Evolutionary conservation across 2,329 filamentous ascomycete genomes (phyloP).

Genomic region (Drechmeria coniospora): DNA sequence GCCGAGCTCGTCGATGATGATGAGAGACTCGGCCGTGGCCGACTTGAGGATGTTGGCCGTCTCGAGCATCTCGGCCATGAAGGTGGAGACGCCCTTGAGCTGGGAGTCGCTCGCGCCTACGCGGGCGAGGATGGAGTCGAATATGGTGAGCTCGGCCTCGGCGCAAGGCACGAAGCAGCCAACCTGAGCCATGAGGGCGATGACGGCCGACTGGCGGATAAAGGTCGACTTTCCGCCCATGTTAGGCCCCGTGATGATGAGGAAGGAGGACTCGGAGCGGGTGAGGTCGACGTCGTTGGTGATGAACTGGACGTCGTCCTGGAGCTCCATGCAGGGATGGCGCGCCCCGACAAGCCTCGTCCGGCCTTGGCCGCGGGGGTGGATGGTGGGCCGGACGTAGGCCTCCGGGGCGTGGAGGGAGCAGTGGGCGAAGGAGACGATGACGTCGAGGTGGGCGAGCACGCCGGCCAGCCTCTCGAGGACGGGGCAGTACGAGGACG

Average conservation of each 20-base stretch:
- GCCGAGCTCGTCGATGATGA: constrained; percentile 96
- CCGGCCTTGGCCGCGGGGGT: constrained; percentile 72
- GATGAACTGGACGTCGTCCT: constrained; percentile 97
- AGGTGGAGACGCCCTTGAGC: constrained; percentile 93
- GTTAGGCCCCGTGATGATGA: constrained; percentile 95
- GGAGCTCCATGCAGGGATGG: constrained; percentile 96
- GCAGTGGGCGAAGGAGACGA: constrained; percentile 83
- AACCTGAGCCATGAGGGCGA: constrained; percentile 92
- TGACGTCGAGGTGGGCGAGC: constrained; percentile 86
- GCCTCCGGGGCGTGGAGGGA: constrained; percentile 84
- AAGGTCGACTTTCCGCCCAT: constrained; percentile 99
- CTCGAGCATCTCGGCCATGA: constrained; percentile 99
- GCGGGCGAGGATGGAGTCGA: constrained; percentile 90
- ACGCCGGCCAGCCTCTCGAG: constrained; percentile 79
- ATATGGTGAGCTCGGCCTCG: constrained; percentile 84
- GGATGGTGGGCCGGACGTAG: constrained; percentile 83
- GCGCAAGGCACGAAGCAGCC: constrained; percentile 91
- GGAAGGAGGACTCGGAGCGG: constrained; percentile 68
- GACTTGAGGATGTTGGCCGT: constrained; percentile 97
- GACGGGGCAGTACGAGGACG: constrained; percentile 86
- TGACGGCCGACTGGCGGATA: constrained; percentile 92
- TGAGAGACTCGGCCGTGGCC: constrained; percentile 84
- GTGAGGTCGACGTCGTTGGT: constrained; percentile 84
- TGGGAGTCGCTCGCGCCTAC: constrained; percentile 94
- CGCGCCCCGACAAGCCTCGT: constrained; percentile 86